These are phyloP conservation scores for Colletotrichum sp. DNA, from an alignment of 2,329 filamentous ascomycete species.

Conservation along the genomic window DNA sequence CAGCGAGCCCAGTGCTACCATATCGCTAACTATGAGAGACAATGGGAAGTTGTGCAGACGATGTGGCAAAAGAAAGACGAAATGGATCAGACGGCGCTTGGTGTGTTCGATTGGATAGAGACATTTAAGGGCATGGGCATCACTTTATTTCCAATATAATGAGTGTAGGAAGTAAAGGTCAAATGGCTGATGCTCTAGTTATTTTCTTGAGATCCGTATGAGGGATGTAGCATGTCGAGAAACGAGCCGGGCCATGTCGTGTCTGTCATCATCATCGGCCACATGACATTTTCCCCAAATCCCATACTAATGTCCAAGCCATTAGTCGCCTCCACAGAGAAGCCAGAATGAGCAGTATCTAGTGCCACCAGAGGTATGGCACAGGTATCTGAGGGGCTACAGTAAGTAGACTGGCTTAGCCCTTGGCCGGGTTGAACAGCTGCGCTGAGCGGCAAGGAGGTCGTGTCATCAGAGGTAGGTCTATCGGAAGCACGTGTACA, in stretches of 20 bases:
- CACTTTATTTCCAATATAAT: neutral
- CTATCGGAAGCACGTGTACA: neutral
- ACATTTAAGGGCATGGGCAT: neutral
- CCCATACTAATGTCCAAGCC: neutral
- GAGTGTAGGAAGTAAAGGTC: neutral
- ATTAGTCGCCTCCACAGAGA: rapidly evolving
- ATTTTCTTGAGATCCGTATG: neutral
- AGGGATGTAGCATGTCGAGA: rapidly evolving
- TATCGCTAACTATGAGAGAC: neutral
- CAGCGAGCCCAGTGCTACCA: neutral
- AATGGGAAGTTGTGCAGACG: neutral
- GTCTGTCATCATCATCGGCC: neutral
- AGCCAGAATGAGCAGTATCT: rapidly evolving
- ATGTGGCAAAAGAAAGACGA: neutral
- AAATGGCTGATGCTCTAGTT: neutral
- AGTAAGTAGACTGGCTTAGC: neutral
- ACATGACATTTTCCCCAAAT: neutral
- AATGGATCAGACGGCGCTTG: neutral
- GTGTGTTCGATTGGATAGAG: neutral
- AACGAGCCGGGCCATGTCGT: neutral
- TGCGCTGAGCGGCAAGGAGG: rapidly evolving
- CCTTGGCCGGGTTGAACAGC: neutral
- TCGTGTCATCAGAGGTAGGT: rapidly evolving
- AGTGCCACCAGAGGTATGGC: rapidly evolving
- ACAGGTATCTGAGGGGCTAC: neutral